Percentiles rank a stretch among this genome's conserved stretches.
These are phyloP conservation scores for Coniochaeta sp. DNA, from an alignment of 2,329 filamentous ascomycete genomes.

Conservation along the genomic window DNA sequence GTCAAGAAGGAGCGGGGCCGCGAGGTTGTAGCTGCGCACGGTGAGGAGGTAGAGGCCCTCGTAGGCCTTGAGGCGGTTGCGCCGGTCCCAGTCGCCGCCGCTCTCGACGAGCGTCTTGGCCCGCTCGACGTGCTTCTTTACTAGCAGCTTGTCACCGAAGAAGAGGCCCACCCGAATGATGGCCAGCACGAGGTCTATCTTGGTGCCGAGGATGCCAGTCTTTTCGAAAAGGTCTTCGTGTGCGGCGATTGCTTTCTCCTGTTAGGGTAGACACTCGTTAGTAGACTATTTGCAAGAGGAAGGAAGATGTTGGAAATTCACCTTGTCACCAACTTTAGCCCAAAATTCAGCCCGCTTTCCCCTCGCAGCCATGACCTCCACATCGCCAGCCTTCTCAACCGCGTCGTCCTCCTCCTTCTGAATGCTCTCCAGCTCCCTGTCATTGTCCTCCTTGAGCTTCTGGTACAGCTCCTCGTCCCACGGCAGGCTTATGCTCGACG, in stretches of 20 bases:
- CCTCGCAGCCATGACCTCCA: constrained; percentile 83
- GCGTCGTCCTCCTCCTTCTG: constrained; percentile 91
- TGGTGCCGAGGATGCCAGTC: constrained; percentile 91
- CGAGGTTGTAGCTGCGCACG: constrained; percentile 80
- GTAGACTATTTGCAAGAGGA: not conserved
- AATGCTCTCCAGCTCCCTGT: constrained; percentile 65
- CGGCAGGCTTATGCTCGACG: constrained; percentile 60
- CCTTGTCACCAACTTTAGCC: constrained; percentile 94
- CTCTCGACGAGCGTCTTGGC: constrained; percentile 86
- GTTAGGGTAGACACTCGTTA: constrained; percentile 12
- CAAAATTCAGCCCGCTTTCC: constrained; percentile 96
- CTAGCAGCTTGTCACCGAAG: constrained; percentile 85
- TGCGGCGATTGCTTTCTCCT: constrained; percentile 90
- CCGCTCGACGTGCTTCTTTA: constrained; percentile 90
- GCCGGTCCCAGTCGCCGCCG: constrained; percentile 96
- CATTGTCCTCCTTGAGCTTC: constrained; percentile 67
- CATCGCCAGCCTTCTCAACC: constrained; percentile 91
- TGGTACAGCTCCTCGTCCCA: constrained; percentile 92
- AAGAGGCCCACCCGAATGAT: constrained; percentile 95
- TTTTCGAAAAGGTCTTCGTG: constrained; percentile 95
- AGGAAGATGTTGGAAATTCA: constrained; percentile 25
- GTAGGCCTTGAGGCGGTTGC: constrained; percentile 98
- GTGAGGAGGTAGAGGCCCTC: constrained; percentile 91
- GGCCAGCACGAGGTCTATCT: constrained; percentile 94
- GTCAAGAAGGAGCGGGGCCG: constrained; percentile 89